Evolutionary conservation across 83 land plant genomes (phyloP).

Genomic region (Larix sibirica): DNA sequence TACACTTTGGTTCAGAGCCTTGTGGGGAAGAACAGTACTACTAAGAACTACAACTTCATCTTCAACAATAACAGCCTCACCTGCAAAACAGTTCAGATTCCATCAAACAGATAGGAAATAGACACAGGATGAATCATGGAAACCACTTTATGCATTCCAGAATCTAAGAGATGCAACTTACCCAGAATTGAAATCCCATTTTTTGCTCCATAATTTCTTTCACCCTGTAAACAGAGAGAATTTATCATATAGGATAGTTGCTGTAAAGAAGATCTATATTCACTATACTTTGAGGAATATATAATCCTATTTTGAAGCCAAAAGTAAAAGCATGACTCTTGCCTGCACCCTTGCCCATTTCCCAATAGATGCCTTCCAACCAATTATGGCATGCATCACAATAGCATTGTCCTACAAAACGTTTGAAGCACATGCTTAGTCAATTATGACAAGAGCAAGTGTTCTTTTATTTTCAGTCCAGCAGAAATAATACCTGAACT

Average conservation of each 20-base stretch:
- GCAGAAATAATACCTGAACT: slow-evolving; percentile 34
- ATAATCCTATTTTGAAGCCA: background rate
- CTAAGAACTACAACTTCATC: slow-evolving; percentile 57
- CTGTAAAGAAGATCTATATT: background rate
- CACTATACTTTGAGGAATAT: slow-evolving; percentile 11
- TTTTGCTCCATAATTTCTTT: slow-evolving; percentile 37
- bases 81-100: slow-evolving; percentile 18
- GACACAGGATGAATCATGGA: no score
- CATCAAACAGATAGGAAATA: no score
- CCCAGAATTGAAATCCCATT: slow-evolving; percentile 52
- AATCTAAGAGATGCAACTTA: slow-evolving; percentile 10
- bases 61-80: slow-evolving; percentile 54
- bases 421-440: background rate
- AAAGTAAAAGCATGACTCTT: slow-evolving; percentile 14
- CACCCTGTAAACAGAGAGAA: slow-evolving; percentile 30
- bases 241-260: background rate
- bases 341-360: slow-evolving; percentile 68
- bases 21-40: slow-evolving; percentile 57
- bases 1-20: slow-evolving; percentile 44
- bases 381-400: slow-evolving; percentile 49
- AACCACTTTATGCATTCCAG: no score
- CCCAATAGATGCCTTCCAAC: slow-evolving; percentile 63
- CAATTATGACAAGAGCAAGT: background rate
- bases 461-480: background rate
- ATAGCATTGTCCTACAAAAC: slow-evolving; percentile 47